These are phyloP conservation scores for Debaryomycetaceae sp. DNA, from an alignment of 1,139 yeast genomes.

Conservation along the genomic window DNA sequence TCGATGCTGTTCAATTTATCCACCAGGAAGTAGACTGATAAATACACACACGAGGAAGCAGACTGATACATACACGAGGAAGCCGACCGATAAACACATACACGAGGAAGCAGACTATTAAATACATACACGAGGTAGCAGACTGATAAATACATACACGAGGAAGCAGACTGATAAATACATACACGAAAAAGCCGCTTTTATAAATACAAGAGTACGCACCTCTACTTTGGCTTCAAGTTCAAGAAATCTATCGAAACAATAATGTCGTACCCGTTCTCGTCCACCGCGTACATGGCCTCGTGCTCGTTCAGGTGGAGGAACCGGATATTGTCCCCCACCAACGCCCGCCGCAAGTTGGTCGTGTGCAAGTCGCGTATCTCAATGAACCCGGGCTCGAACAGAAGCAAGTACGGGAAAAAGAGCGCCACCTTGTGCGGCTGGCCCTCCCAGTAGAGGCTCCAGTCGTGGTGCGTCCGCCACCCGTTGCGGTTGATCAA, in stretches of 20 bases:
- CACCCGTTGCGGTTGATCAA: constrained; percentile 93
- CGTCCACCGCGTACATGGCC: constrained; percentile 88
- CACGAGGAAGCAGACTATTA: no score
- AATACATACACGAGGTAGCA: no score
- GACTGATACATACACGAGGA: no score
- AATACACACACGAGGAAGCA: no score
- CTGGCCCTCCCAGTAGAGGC: constrained; percentile 92
- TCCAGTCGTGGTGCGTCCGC: constrained; percentile 92
- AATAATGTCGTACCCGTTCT: constrained; percentile 81
- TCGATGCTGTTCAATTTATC: no score
- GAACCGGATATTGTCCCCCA: constrained; percentile 88
- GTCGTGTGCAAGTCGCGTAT: constrained; percentile 86
- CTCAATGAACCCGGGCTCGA: constrained; percentile 85
- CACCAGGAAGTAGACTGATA: no score
- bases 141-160: no score
- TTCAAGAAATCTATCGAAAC: constrained; percentile 78
- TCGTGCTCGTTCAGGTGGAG: constrained; percentile 88
- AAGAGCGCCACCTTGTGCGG: constrained; percentile 89
- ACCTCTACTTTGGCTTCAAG: constrained; percentile 31
- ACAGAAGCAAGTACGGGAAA: constrained; percentile 87
- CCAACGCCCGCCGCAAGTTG: constrained; percentile 73
- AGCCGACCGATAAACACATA: no score
- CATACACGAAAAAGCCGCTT: no score
- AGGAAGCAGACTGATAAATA: no score
- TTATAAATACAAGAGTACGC: no score